Conservation (phyloP, 805 yeast species). For the Wickerhamiella dianesei region DNA sequence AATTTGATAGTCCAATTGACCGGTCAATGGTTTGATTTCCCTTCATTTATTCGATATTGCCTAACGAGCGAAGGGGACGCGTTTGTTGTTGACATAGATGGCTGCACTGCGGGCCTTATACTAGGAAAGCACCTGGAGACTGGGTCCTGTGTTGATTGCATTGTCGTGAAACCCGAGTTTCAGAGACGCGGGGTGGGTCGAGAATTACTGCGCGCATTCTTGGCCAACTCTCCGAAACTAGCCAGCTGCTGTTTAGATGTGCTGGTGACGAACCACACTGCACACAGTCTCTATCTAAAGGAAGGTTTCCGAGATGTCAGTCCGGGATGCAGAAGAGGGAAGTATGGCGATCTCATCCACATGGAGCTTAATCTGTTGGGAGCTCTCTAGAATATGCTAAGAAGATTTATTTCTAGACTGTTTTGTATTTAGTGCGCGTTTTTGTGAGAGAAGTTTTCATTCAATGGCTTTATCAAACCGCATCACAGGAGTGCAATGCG, state of each 20-base stretch:
- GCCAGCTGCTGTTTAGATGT: slow-evolving; percentile 8
- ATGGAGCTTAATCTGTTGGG: too few species aligned
- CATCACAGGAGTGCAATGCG: too few species aligned
- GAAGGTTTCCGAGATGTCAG: neutral
- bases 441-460: too few species aligned
- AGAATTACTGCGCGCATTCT: slow-evolving; percentile 4
- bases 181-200: slow-evolving; percentile 9
- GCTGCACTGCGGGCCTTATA: slow-evolving; percentile 5
- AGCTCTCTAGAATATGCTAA: too few species aligned
- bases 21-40: neutral
- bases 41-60: slow-evolving; percentile 5
- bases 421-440: too few species aligned
- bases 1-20: neutral
- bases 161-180: slow-evolving; percentile 7
- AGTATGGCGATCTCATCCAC: neutral
- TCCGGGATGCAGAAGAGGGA: neutral
- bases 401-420: too few species aligned
- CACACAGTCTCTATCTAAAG: neutral
- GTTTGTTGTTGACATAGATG: slow-evolving; percentile 2
- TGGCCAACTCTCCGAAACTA: neutral
- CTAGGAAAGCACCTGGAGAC: slow-evolving; percentile 5
- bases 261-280: neutral
- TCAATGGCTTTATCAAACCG: too few species aligned
- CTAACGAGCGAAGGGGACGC: slow-evolving; percentile 5
- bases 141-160: slow-evolving; percentile 4